Evolutionary conservation across 805 yeast genomes (phyloP).

Genomic region (Zygoascus bituminiphila): DNA sequence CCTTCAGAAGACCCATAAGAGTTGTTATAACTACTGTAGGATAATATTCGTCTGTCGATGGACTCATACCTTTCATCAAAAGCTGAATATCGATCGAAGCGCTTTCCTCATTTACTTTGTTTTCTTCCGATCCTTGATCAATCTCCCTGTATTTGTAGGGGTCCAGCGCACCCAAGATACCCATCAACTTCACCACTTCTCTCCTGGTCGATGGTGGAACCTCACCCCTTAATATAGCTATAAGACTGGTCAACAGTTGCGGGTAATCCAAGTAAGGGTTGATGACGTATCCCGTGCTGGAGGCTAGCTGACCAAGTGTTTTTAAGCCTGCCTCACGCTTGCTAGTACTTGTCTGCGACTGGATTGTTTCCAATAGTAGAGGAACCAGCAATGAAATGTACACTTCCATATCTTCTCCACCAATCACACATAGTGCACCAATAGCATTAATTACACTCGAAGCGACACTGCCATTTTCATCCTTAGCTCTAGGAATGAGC

Average conservation of each 20-base stretch:
- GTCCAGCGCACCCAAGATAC: constrained; percentile 92
- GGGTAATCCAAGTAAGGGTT: constrained; percentile 91
- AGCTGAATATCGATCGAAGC: constrained; percentile 87
- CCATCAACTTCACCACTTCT: constrained; percentile 82
- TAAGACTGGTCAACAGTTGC: constrained; percentile 71
- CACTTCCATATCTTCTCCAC: constrained; percentile 73
- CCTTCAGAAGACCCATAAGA: constrained; percentile 73
- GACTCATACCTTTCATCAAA: constrained; percentile 89
- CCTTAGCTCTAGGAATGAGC: constrained; percentile 65
- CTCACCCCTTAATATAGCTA: constrained; percentile 75
- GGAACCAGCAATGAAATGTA: constrained; percentile 79
- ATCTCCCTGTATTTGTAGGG: constrained; percentile 93
- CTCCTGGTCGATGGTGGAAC: constrained; percentile 64
- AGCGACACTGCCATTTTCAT: constrained; percentile 70
- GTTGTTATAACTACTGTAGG: constrained; percentile 91
- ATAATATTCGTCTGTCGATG: constrained; percentile 81
- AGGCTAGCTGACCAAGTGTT: constrained; percentile 80
- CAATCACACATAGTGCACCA: constrained; percentile 73
- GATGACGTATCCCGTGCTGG: constrained; percentile 90
- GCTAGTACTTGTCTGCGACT: constrained; percentile 78
- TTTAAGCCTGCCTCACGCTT: constrained; percentile 86
- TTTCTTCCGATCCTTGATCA: constrained; percentile 52
- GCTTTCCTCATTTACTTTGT: constrained; percentile 59
- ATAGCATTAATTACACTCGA: constrained; percentile 77
- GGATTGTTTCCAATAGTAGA: constrained; percentile 73